phyloP scores from a whole-genome alignment of 2,329 filamentous ascomycete species.

The Ilyonectria sp. region DNA sequence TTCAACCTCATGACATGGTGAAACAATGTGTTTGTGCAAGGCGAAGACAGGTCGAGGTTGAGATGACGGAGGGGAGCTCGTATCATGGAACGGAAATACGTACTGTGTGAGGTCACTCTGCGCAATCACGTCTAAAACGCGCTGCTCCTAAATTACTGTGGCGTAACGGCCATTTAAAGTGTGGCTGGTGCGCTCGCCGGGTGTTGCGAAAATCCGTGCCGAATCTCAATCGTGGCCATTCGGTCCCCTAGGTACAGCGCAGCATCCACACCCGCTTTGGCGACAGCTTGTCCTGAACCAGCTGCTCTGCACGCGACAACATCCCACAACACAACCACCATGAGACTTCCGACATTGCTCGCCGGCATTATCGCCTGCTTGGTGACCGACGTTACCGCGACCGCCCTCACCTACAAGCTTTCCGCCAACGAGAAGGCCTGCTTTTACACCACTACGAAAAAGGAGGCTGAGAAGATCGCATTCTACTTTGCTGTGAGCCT shows the following conservation, averaged over 20 bases:
- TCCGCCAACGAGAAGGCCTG: conserved; percentile 93
- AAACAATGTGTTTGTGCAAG: conserved; percentile 11
- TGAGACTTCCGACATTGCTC: conserved; percentile 76
- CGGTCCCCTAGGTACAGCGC: conserved; percentile 33
- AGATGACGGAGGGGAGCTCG: conserved; percentile 29
- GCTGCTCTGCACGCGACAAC: conserved; percentile 48
- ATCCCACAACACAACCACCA: conserved; percentile 55
- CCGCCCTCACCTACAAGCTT: conserved; percentile 94
- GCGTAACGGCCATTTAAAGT: conserved; percentile 15
- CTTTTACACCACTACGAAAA: conserved; percentile 88
- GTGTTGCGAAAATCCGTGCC: conserved; percentile 46
- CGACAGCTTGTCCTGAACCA: conserved; percentile 51
- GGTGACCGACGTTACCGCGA: conserved; percentile 82
- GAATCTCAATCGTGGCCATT: conserved; percentile 51
- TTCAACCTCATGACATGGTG: conserved; percentile 28
- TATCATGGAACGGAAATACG: conserved; percentile 24
- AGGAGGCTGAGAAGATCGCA: conserved; percentile 88
- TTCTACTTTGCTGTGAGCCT: conserved; percentile 96
- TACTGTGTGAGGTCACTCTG: conserved; percentile 33
- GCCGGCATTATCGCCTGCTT: conserved; percentile 81
- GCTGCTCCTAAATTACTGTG: conserved; percentile 24
- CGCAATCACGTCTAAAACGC: conserved; percentile 26
- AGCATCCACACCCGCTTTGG: conserved; percentile 40
- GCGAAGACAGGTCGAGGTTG: conserved; percentile 14
- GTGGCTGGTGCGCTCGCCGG: conserved; percentile 44